Evolutionary conservation across 2,329 filamentous ascomycete species (phyloP).

Genomic region (Phialocephala sp.): DNA sequence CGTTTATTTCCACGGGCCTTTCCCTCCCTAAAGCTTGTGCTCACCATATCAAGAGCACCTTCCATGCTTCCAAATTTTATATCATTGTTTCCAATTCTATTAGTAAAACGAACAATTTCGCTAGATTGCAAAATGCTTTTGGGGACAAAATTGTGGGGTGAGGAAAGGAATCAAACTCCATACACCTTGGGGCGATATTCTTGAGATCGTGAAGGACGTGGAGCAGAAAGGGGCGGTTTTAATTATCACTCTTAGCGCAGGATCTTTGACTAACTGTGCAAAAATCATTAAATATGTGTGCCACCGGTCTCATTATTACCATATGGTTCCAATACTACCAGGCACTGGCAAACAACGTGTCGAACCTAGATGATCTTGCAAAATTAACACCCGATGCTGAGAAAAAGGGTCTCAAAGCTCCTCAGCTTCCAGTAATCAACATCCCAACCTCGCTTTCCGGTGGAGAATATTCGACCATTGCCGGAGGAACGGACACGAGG

Average conservation of each 20-base stretch:
- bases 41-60: constrained; percentile 39
- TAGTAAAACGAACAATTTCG: constrained; percentile 38
- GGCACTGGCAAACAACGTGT: constrained; percentile 23
- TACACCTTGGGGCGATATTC: constrained; percentile 37
- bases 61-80: constrained; percentile 37
- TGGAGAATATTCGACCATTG: constrained; percentile 48
- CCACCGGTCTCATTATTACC: not conserved
- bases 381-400: constrained; percentile 11
- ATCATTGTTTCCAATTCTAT: constrained; percentile 39
- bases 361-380: constrained; percentile 10
- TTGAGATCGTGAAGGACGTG: constrained; percentile 29
- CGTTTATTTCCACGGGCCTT: constrained; percentile 34
- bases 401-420: constrained; percentile 27
- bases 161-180: constrained; percentile 38
- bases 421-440: constrained; percentile 45
- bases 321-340: not conserved
- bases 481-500: constrained; percentile 47
- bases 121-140: constrained; percentile 32
- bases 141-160: constrained; percentile 35
- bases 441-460: constrained; percentile 50
- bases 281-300: constrained; percentile 19
- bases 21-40: constrained; percentile 40
- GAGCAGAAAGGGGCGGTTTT: constrained; percentile 12
- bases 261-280: constrained; percentile 13
- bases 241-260: constrained; percentile 17